A percentile compares a stretch with the other conserved stretches of the same genome.
These are phyloP conservation scores for Euphorbia peplus DNA, from an alignment of 345 rosid species.

Conservation along the genomic window DNA sequence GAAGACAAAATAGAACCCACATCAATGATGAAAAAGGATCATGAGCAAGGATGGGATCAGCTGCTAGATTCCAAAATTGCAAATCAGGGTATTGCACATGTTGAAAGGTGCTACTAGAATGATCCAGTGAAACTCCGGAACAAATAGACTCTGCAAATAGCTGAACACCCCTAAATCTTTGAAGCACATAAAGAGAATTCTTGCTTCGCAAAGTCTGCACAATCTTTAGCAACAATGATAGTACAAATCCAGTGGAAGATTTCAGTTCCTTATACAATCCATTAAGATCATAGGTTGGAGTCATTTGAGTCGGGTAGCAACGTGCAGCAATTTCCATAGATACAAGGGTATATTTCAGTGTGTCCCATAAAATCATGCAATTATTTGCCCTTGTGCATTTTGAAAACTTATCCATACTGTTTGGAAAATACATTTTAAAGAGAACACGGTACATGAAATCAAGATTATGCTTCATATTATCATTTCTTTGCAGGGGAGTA, in stretches of 20 bases:
- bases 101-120: constrained; percentile 23
- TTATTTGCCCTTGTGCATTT: constrained; percentile 44
- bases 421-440: constrained; percentile 51
- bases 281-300: constrained; percentile 45
- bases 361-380: constrained; percentile 81
- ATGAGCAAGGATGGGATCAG: constrained; percentile 77
- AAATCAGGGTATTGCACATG: constrained; percentile 36
- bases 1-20: constrained; percentile 95
- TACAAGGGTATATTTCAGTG: constrained; percentile 77
- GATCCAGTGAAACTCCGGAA: constrained; percentile 46
- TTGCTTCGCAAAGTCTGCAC: constrained; percentile 53
- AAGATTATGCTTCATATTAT: constrained; percentile 42
- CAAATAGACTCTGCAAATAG: constrained; percentile 76
- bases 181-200: constrained; percentile 63
- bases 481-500: constrained; percentile 41
- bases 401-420: constrained; percentile 35
- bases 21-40: constrained; percentile 96
- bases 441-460: constrained; percentile 48
- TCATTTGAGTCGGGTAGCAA: constrained; percentile 44
- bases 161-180: constrained; percentile 77
- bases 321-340: constrained; percentile 84
- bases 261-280: constrained; percentile 64
- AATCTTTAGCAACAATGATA: constrained; percentile 64
- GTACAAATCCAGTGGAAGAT: constrained; percentile 63
- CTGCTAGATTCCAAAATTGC: constrained; percentile 69